These are phyloP conservation scores for Citrullus colocynthis DNA, from an alignment of 306 rosid genomes.

Conservation along the genomic window DNA sequence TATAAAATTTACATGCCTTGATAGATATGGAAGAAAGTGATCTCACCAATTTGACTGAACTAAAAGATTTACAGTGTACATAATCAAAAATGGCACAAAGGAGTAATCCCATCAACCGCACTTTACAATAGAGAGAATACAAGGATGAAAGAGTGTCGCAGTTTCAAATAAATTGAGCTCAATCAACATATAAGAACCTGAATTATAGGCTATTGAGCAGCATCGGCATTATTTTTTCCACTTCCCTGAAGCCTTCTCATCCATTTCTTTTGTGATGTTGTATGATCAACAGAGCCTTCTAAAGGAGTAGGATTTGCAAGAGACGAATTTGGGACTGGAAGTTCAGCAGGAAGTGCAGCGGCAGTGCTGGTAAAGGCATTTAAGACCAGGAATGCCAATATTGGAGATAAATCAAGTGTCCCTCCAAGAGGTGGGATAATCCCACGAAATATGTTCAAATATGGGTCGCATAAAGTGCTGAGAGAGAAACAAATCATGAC, in stretches of 20 bases:
- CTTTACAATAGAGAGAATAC: not conserved
- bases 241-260: conserved; percentile 57
- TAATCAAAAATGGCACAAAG: not conserved
- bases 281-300: conserved; percentile 13
- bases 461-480: conserved; percentile 94
- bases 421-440: conserved; percentile 92
- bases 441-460: conserved; percentile 93
- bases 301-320: conserved; percentile 19
- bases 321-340: conserved; percentile 38
- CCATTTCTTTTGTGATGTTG: conserved; percentile 74
- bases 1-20: not conserved
- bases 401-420: conserved; percentile 87
- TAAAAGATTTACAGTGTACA: not conserved
- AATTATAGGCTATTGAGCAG: not conserved
- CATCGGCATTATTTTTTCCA: conserved; percentile 24
- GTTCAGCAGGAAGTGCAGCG: conserved; percentile 96
- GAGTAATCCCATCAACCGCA: not conserved
- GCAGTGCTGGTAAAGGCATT: conserved; percentile 92
- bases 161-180: not conserved
- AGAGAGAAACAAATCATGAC: conserved; percentile 2
- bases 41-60: not conserved
- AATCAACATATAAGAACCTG: not conserved
- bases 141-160: not conserved
- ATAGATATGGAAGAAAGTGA: not conserved
- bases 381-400: conserved; percentile 69